Conservation (phyloP, 2,329 filamentous ascomycete species). For the Monosporascus sp. region DNA sequence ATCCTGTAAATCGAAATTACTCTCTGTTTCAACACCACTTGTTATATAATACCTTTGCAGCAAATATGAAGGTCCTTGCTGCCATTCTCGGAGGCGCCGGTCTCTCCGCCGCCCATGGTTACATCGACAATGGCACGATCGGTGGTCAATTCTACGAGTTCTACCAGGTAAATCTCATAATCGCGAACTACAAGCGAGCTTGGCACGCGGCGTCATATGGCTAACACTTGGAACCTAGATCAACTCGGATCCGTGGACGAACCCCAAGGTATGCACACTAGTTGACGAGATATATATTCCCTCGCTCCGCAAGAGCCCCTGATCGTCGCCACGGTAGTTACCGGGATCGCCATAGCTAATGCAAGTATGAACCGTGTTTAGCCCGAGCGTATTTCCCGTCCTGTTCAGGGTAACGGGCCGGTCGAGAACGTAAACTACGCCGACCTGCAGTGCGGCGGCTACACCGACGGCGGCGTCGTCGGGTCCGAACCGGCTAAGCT, state of each 20-base stretch:
- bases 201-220: constrained; percentile 1
- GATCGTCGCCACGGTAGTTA: neutral
- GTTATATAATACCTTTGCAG: neutral
- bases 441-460: constrained; percentile 53
- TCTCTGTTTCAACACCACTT: neutral
- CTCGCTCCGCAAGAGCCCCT: neutral
- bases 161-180: constrained; percentile 23
- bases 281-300: too few relatives aligned
- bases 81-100: constrained; percentile 29
- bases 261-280: constrained; percentile 33
- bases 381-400: constrained; percentile 50
- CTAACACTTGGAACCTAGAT: neutral
- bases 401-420: constrained; percentile 53
- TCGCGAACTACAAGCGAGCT: neutral
- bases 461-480: constrained; percentile 39
- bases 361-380: constrained; percentile 2
- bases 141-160: constrained; percentile 33
- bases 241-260: constrained; percentile 27
- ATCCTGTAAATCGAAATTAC: neutral
- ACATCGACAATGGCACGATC: constrained; percentile 41
- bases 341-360: constrained; percentile 2
- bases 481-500: constrained; percentile 48
- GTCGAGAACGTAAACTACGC: constrained; percentile 46
- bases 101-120: constrained; percentile 43
- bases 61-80: constrained; percentile 24